Percentiles rank a stretch among this genome's conserved stretches.
phyloP scores from a whole-genome alignment of 2,329 filamentous ascomycete genomes.

The Taxawa tesnikishii region DNA sequence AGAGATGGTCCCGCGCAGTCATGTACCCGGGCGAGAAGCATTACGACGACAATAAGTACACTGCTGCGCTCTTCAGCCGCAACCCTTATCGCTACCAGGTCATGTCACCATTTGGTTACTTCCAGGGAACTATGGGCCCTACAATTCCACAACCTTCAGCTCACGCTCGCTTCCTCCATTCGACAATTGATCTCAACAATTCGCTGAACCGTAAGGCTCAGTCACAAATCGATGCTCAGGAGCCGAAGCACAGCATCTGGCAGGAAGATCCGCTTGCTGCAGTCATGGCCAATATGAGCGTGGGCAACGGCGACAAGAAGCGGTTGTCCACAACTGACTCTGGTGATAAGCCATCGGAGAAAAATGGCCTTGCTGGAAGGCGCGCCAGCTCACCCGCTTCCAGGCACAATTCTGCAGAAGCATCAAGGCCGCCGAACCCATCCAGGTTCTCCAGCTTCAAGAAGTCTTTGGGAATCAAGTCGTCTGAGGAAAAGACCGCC shows the following conservation, averaged over 20 bases:
- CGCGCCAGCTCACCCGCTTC: too few species aligned
- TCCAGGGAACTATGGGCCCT: constrained; percentile 10
- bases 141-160: constrained; percentile 17
- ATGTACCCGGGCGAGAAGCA: constrained; percentile 29
- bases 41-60: constrained; percentile 18
- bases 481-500: constrained; percentile 20
- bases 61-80: constrained; percentile 13
- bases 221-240: constrained; percentile 19
- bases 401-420: too few species aligned
- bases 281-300: constrained; percentile 13
- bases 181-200: constrained; percentile 25
- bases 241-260: constrained; percentile 28
- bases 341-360: too few species aligned
- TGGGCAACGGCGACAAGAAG: neutral
- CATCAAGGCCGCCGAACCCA: too few species aligned
- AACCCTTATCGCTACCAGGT: constrained; percentile 24
- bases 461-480: constrained; percentile 27
- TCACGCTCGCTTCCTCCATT: constrained; percentile 21
- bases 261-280: constrained; percentile 17
- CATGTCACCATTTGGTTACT: constrained; percentile 23
- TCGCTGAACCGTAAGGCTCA: constrained; percentile 24
- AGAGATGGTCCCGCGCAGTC: constrained; percentile 33
- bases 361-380: too few species aligned
- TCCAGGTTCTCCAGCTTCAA: constrained; percentile 23
- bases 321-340: too few species aligned